Conservation (phyloP, 768 basidiomycete genomes). For the Boletus rubescentipes region DNA sequence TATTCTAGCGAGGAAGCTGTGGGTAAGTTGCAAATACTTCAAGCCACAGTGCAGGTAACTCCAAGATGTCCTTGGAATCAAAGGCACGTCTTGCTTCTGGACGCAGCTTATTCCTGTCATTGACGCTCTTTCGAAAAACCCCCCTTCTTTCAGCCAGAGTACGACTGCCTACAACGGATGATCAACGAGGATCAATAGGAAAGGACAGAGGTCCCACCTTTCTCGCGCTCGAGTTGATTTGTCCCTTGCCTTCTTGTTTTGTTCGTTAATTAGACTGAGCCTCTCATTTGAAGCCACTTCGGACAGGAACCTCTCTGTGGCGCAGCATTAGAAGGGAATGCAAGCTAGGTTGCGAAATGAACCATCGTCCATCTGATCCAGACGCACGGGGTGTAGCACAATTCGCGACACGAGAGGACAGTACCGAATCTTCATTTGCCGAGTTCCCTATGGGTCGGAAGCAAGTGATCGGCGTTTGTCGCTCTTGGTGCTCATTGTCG, state of each 20-base stretch:
- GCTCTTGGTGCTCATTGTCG: conserved; percentile 1
- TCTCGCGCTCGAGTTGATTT: background rate
- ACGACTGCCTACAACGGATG: background rate
- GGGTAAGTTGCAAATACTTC: too few species aligned
- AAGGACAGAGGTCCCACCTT: background rate
- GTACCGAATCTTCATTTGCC: background rate
- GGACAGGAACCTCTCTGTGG: conserved; percentile 6
- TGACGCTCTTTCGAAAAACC: too few species aligned
- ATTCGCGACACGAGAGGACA: conserved; percentile 9
- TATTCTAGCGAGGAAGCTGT: too few species aligned
- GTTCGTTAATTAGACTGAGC: background rate
- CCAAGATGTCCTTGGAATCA: conserved; percentile 5
- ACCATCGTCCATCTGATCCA: conserved; percentile 9
- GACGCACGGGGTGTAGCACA: background rate
- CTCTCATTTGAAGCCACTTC: conserved; percentile 7
- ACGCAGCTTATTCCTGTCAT: conserved; percentile 22
- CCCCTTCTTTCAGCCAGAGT: too few species aligned
- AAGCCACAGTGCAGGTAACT: too few species aligned
- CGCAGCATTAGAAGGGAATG: background rate
- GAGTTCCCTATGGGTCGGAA: background rate
- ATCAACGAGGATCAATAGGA: background rate
- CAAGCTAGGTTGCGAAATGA: background rate
- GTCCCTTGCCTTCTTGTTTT: background rate
- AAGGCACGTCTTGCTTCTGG: conserved; percentile 13
- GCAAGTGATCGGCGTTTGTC: background rate